Evolutionary conservation across 768 basidiomycete genomes (phyloP).

Genomic region (Exsudoporus frostii): DNA sequence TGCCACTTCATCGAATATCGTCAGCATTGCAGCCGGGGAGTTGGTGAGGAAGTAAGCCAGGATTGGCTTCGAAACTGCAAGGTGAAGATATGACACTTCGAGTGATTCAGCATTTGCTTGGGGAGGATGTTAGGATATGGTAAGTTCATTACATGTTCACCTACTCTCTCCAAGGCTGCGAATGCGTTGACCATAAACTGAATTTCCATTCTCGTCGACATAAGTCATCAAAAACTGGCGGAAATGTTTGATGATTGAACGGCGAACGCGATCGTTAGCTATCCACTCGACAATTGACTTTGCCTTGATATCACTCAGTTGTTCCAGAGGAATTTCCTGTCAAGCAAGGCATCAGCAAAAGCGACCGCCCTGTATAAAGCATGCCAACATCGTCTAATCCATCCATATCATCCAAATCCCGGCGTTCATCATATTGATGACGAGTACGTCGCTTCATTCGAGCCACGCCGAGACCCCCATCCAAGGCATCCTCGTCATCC

Average conservation of each 20-base stretch:
- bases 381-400: slow-evolving; percentile 77
- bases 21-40: slow-evolving; percentile 87
- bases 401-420: slow-evolving; percentile 87
- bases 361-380: neutral
- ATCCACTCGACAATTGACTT: slow-evolving; percentile 99
- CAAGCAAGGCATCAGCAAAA: slow-evolving; percentile 14
- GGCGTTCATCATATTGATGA: slow-evolving; percentile 90
- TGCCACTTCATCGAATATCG: slow-evolving; percentile 94
- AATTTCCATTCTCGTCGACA: slow-evolving; percentile 85
- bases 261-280: slow-evolving; percentile 83
- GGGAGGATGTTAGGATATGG: slow-evolving; percentile 8
- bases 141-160: slow-evolving; percentile 21
- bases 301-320: slow-evolving; percentile 96
- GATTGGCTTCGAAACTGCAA: slow-evolving; percentile 89
- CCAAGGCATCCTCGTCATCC: slow-evolving; percentile 73
- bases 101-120: slow-evolving; percentile 95
- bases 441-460: slow-evolving; percentile 81
- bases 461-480: slow-evolving; percentile 59
- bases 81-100: slow-evolving; percentile 95
- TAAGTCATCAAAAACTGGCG: slow-evolving; percentile 94
- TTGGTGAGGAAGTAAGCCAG: slow-evolving; percentile 97
- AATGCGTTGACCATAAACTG: slow-evolving; percentile 94
- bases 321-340: slow-evolving; percentile 92
- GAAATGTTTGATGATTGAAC: slow-evolving; percentile 90
- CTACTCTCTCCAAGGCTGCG: slow-evolving; percentile 91